Percentiles rank a stretch among this genome's conserved stretches.
phyloP scores from a whole-genome alignment of 345 rosid genomes.

The Cardamine occulta region DNA sequence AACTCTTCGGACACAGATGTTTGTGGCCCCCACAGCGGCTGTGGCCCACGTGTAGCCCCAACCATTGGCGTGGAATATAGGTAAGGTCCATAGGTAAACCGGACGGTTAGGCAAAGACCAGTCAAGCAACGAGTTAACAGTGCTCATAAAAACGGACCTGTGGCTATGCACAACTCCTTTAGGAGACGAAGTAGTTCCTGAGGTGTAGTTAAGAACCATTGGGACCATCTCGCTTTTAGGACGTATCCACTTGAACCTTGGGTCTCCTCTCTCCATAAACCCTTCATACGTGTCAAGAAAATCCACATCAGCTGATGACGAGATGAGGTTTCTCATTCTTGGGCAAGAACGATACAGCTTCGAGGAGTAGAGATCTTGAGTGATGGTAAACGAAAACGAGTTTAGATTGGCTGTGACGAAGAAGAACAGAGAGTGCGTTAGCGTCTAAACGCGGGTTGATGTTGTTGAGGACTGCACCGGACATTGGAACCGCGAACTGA shows the following conservation, averaged over 20 bases:
- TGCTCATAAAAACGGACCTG: conserved; percentile 50
- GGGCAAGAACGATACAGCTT: conserved; percentile 49
- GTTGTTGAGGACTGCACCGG: conserved; percentile 64
- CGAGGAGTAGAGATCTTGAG: conserved; percentile 42
- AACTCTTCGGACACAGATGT: conserved; percentile 56
- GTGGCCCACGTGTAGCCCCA: conserved; percentile 65
- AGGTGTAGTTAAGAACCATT: conserved; percentile 62
- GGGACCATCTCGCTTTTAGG: conserved; percentile 57
- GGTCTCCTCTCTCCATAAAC: conserved; percentile 47
- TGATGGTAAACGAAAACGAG: conserved; percentile 61
- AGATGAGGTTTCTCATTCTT: conserved; percentile 43
- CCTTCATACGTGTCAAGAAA: conserved; percentile 52
- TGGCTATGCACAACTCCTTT: conserved; percentile 64
- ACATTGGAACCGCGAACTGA: conserved; percentile 71
- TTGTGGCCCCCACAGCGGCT: conserved; percentile 67
- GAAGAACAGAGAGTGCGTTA: conserved; percentile 49
- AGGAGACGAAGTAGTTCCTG: conserved; percentile 66
- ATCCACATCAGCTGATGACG: neutral
- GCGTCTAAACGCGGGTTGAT: conserved; percentile 64
- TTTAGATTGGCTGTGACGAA: conserved; percentile 59
- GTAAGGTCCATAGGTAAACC: conserved; percentile 64
- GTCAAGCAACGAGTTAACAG: conserved; percentile 48
- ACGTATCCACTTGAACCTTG: conserved; percentile 48
- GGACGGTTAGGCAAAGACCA: conserved; percentile 52
- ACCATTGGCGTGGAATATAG: conserved; percentile 69